phyloP scores from a whole-genome alignment of 2,329 filamentous ascomycete species.

The Aspergillus vadensis region DNA sequence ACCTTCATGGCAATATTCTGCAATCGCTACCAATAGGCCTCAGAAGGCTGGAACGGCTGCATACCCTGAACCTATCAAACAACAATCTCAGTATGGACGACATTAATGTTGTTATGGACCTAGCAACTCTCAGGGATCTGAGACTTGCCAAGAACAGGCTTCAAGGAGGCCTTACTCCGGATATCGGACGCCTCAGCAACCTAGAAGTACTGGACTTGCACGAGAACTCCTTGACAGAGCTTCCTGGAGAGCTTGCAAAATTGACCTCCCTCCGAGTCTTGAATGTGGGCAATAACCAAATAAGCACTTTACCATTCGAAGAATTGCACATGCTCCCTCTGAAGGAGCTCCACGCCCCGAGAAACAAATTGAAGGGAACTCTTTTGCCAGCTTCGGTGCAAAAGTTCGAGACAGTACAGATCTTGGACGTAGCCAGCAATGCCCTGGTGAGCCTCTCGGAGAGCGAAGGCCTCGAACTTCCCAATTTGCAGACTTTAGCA shows the following conservation, averaged over 20 bases:
- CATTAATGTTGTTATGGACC: slow-evolving; percentile 72
- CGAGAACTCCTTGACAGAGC: slow-evolving; percentile 71
- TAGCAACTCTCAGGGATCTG: slow-evolving; percentile 72
- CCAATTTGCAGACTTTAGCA: slow-evolving; percentile 71
- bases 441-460: slow-evolving; percentile 60
- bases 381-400: slow-evolving; percentile 67
- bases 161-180: slow-evolving; percentile 65
- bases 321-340: slow-evolving; percentile 68
- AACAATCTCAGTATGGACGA: slow-evolving; percentile 75
- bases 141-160: slow-evolving; percentile 78
- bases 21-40: slow-evolving; percentile 73
- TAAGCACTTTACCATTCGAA: slow-evolving; percentile 71
- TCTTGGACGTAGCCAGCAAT: slow-evolving; percentile 77
- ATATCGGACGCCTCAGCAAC: slow-evolving; percentile 64
- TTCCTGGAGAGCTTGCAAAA: slow-evolving; percentile 69
- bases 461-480: slow-evolving; percentile 60
- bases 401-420: slow-evolving; percentile 66
- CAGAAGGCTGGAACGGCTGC: slow-evolving; percentile 70
- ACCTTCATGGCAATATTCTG: slow-evolving; percentile 83
- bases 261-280: slow-evolving; percentile 71
- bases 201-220: slow-evolving; percentile 82
- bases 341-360: slow-evolving; percentile 71
- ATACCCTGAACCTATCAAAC: slow-evolving; percentile 79
- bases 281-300: slow-evolving; percentile 77
- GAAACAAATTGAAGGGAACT: slow-evolving; percentile 74